Evolutionary conservation across 345 rosid species (phyloP).

Genomic region (Rhizophora mangle): DNA sequence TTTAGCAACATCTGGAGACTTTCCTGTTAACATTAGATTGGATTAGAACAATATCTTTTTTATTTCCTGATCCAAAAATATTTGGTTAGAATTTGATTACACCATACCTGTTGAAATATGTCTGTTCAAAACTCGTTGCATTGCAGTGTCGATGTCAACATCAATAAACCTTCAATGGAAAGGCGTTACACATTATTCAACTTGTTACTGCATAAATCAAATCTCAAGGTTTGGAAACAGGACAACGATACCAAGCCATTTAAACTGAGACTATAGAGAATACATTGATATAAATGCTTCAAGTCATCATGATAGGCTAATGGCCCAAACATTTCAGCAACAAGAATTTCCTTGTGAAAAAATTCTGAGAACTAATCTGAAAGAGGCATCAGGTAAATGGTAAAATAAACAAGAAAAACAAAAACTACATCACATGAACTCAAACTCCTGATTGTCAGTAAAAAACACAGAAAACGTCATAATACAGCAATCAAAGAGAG

Average conservation of each 20-base stretch:
- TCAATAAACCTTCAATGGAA: slow-evolving; percentile 64
- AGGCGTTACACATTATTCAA: slow-evolving; percentile 8
- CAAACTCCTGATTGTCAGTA: too few species aligned
- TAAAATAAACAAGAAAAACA: too few species aligned
- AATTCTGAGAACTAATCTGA: too few species aligned
- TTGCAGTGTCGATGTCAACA: slow-evolving; percentile 64
- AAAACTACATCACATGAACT: too few species aligned
- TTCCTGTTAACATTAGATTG: slow-evolving; percentile 46
- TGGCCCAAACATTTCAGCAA: too few species aligned
- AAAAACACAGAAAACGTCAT: not conserved
- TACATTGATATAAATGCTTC: too few species aligned
- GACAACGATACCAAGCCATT: not conserved
- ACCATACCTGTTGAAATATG: slow-evolving; percentile 72
- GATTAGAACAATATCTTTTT: not conserved
- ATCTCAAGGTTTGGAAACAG: slow-evolving; percentile 3
- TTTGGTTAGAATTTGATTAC: not conserved
- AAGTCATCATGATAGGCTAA: too few species aligned
- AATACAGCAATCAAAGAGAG: not conserved
- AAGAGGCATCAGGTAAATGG: too few species aligned
- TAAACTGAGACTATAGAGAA: too few species aligned
- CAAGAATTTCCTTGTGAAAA: too few species aligned
- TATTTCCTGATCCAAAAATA: not conserved
- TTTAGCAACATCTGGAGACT: slow-evolving; percentile 66
- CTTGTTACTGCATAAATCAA: not conserved
- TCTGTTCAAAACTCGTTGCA: slow-evolving; percentile 69